phyloP scores from a whole-genome alignment of 2,329 filamentous ascomycete species.

The Arthroderma sp. region DNA sequence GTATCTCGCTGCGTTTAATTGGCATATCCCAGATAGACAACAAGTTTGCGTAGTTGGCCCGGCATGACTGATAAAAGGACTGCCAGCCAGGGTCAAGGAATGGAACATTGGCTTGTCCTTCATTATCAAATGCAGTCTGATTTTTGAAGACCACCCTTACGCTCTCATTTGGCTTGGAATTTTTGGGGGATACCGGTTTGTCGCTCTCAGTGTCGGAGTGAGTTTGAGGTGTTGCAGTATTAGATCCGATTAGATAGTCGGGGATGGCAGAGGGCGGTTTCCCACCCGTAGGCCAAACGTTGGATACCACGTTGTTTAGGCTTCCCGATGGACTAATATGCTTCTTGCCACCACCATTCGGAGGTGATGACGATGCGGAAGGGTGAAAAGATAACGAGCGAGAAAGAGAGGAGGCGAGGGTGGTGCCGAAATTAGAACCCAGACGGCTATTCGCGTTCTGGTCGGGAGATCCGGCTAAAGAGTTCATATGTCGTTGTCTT shows the following conservation, averaged over 20 bases:
- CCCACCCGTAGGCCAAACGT: slow-evolving; percentile 18
- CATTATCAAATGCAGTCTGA: slow-evolving; percentile 42
- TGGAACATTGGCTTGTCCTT: slow-evolving; percentile 32
- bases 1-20: slow-evolving; percentile 42
- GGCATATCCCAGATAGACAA: slow-evolving; percentile 46
- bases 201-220: slow-evolving; percentile 28
- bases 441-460: slow-evolving; percentile 25
- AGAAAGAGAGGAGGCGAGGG: slow-evolving; percentile 32
- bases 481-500: slow-evolving; percentile 28
- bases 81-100: slow-evolving; percentile 39
- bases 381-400: slow-evolving; percentile 32
- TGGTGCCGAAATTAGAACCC: slow-evolving; percentile 28
- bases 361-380: slow-evolving; percentile 31
- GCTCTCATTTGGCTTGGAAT: slow-evolving; percentile 9
- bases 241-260: slow-evolving; percentile 20
- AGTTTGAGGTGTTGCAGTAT: slow-evolving; percentile 18
- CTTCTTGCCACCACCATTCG: slow-evolving; percentile 22
- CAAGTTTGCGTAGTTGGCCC: slow-evolving; percentile 44
- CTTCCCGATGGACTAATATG: slow-evolving; percentile 25
- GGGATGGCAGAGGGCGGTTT: slow-evolving; percentile 17
- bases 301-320: slow-evolving; percentile 17
- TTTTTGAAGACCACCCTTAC: slow-evolving; percentile 44
- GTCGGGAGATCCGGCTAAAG: slow-evolving; percentile 31
- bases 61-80: slow-evolving; percentile 39
- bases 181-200: slow-evolving; percentile 18